These are phyloP conservation scores for Cutaneotrichosporon mucoides DNA, from an alignment of 1,284 basidiomycete species.

Conservation along the genomic window DNA sequence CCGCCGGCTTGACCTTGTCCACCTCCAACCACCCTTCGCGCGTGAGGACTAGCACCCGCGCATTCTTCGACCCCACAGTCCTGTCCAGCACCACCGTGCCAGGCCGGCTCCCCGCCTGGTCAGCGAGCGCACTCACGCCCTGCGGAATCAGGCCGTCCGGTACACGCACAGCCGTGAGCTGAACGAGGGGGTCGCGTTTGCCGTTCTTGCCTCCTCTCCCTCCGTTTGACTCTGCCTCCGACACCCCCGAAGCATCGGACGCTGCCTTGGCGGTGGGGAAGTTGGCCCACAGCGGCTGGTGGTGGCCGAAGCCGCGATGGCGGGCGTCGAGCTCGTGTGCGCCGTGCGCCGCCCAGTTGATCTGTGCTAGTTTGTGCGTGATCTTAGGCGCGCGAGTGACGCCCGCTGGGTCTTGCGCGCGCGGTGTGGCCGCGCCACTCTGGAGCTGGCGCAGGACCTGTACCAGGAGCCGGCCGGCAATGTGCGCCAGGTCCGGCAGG, in stretches of 20 bases:
- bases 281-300: constrained; percentile 54
- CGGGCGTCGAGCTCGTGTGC: constrained; percentile 55
- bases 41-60: constrained; percentile 52
- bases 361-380: constrained; percentile 54
- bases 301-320: constrained; percentile 68
- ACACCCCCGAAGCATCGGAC: too few species aligned
- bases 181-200: constrained; percentile 4
- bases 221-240: too few species aligned
- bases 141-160: neutral
- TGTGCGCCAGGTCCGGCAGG: constrained; percentile 59
- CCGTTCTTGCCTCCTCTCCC: neutral
- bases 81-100: constrained; percentile 48
- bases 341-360: constrained; percentile 63
- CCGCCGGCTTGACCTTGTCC: constrained; percentile 58
- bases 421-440: constrained; percentile 53
- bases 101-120: constrained; percentile 11
- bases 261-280: constrained; percentile 7
- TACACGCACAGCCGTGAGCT: constrained; percentile 9
- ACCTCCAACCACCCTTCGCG: constrained; percentile 56
- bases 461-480: constrained; percentile 70
- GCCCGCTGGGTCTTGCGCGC: constrained; percentile 51
- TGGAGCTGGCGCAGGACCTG: constrained; percentile 64
- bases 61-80: constrained; percentile 33
- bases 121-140: neutral
- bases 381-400: constrained; percentile 63